These are phyloP conservation scores for Zalerion maritima DNA, from an alignment of 495 filamentous ascomycete genomes.

Conservation along the genomic window DNA sequence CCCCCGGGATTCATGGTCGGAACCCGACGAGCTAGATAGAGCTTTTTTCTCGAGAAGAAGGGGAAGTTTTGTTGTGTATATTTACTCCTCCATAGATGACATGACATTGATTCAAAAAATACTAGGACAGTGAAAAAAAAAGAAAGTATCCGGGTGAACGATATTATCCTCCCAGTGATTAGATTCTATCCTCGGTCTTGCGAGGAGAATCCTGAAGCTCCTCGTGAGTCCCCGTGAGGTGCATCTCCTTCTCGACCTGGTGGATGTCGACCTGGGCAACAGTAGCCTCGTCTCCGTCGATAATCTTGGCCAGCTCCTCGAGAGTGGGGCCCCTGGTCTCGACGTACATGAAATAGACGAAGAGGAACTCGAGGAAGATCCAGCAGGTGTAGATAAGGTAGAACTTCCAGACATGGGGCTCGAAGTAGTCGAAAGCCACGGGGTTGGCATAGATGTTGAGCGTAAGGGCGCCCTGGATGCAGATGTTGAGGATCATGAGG, in stretches of 20 bases:
- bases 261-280: constrained; percentile 27
- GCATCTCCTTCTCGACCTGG: constrained; percentile 21
- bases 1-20: too few relatives aligned
- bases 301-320: constrained; percentile 48
- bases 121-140: too few relatives aligned
- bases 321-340: constrained; percentile 51
- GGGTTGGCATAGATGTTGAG: constrained; percentile 48
- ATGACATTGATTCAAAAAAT: too few relatives aligned
- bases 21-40: too few relatives aligned
- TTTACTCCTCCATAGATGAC: too few relatives aligned
- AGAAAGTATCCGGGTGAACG: too few relatives aligned
- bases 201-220: too few relatives aligned
- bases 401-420: constrained; percentile 37
- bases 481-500: constrained; percentile 37
- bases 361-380: constrained; percentile 41
- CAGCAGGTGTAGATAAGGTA: constrained; percentile 51
- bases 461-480: constrained; percentile 33
- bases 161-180: too few relatives aligned
- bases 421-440: constrained; percentile 38
- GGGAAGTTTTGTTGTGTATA: too few relatives aligned
- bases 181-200: too few relatives aligned
- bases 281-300: constrained; percentile 42
- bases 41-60: too few relatives aligned
- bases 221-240: too few relatives aligned
- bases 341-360: constrained; percentile 51